Conservation (phyloP, 352 stramenopile species). For the Globisporangium heterothallicum region DNA sequence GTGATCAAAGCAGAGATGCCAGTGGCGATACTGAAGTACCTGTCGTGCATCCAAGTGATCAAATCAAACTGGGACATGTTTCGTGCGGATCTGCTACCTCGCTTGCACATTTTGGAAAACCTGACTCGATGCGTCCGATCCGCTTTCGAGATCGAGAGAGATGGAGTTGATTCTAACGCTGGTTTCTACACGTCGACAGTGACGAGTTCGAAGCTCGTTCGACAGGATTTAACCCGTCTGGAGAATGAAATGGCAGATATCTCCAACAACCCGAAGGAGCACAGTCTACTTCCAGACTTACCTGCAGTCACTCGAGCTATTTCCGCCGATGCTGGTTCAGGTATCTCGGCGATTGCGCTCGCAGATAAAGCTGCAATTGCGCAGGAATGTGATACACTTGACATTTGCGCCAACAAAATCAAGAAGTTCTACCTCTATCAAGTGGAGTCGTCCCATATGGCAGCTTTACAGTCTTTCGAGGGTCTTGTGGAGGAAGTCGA, state of each 20-base stretch:
- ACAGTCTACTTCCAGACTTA: conserved; percentile 39
- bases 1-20: conserved; percentile 25
- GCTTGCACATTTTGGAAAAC: conserved; percentile 68
- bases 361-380: conserved; percentile 16
- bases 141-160: conserved; percentile 13
- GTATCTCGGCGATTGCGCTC: background rate
- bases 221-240: background rate
- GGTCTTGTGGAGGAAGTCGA: conserved; percentile 9
- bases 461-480: conserved; percentile 19
- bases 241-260: background rate
- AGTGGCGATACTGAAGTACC: conserved; percentile 48
- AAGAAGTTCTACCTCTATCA: conserved; percentile 43
- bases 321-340: conserved; percentile 8
- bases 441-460: conserved; percentile 27
- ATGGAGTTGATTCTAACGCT: background rate
- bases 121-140: conserved; percentile 28
- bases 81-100: conserved; percentile 59
- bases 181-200: background rate
- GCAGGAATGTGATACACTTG: conserved; percentile 32
- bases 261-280: conserved; percentile 31
- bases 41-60: conserved; percentile 37
- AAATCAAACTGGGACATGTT: conserved; percentile 53
- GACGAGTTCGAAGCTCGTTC: background rate
- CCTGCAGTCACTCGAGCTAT: conserved; percentile 26
- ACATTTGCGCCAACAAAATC: conserved; percentile 25